Percentiles rank a stretch among this genome's conserved stretches.
These are phyloP conservation scores for Peltaster fructicola DNA, from an alignment of 2,329 filamentous ascomycete species.

Conservation along the genomic window DNA sequence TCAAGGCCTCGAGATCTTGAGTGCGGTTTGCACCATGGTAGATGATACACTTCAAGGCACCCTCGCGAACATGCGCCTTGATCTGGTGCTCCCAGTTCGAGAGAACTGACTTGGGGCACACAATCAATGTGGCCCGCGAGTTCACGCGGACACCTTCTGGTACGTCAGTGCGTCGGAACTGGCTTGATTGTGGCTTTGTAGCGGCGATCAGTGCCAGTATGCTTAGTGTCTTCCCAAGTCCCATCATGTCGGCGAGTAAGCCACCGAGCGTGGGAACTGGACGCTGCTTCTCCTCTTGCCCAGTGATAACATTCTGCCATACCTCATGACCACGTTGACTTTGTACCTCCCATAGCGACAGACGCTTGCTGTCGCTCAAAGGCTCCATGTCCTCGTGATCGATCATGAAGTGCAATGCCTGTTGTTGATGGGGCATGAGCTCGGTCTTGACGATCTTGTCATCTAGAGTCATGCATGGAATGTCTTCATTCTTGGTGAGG, in stretches of 20 bases:
- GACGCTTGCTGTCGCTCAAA: slow-evolving; percentile 41
- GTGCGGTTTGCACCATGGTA: slow-evolving; percentile 72
- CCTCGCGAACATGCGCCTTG: slow-evolving; percentile 54
- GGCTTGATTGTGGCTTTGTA: slow-evolving; percentile 42
- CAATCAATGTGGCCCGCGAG: slow-evolving; percentile 61
- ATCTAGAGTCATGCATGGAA: slow-evolving; percentile 55
- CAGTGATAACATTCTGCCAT: slow-evolving; percentile 77
- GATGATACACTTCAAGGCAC: slow-evolving; percentile 53
- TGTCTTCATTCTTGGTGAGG: slow-evolving; percentile 54
- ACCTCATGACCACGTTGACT: slow-evolving; percentile 38
- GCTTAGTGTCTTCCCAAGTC: slow-evolving; percentile 44
- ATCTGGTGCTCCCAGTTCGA: slow-evolving; percentile 93
- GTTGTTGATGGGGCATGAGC: slow-evolving; percentile 72
- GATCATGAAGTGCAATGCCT: slow-evolving; percentile 74
- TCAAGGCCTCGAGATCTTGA: slow-evolving; percentile 49
- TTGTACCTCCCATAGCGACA: slow-evolving; percentile 60
- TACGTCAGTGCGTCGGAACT: slow-evolving; percentile 37
- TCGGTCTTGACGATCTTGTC: slow-evolving; percentile 42
- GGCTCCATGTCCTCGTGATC: slow-evolving; percentile 53
- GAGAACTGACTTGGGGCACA: slow-evolving; percentile 79
- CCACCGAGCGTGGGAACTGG: slow-evolving; percentile 24
- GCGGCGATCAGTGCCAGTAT: slow-evolving; percentile 60
- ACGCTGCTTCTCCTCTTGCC: slow-evolving; percentile 30
- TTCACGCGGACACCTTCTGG: slow-evolving; percentile 38
- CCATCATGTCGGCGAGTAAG: slow-evolving; percentile 35